Conservation (phyloP, 2,329 filamentous ascomycete species). For the Phoma sp. region DNA sequence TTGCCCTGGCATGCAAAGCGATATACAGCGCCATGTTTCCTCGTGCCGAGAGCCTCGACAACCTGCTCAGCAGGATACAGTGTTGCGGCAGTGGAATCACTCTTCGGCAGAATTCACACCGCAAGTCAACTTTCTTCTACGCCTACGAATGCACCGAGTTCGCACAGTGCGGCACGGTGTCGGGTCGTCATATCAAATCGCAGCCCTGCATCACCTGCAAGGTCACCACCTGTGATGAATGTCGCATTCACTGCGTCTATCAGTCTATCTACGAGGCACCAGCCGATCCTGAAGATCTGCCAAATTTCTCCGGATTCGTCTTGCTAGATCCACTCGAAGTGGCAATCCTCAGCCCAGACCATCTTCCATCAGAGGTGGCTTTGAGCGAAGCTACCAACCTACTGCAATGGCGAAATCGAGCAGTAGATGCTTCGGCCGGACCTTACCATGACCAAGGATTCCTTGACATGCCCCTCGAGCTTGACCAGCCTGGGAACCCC, state of each 20-base stretch:
- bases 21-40: conserved; percentile 33
- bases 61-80: conserved; percentile 32
- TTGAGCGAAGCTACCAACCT: neutral
- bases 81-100: conserved; percentile 37
- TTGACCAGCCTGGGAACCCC: conserved; percentile 21
- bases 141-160: conserved; percentile 30
- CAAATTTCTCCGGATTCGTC: conserved; percentile 40
- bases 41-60: conserved; percentile 29
- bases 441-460: conserved; percentile 42
- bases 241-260: conserved; percentile 44
- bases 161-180: conserved; percentile 28
- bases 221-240: conserved; percentile 44
- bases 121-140: conserved; percentile 33
- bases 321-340: conserved; percentile 34
- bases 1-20: conserved; percentile 37
- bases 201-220: conserved; percentile 36
- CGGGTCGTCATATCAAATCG: conserved; percentile 20
- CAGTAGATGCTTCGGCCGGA: neutral
- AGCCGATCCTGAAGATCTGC: conserved; percentile 36
- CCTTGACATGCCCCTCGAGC: conserved; percentile 37
- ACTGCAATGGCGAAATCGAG: conserved; percentile 6
- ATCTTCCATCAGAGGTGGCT: conserved; percentile 18
- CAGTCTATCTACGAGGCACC: conserved; percentile 36
- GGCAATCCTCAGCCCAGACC: conserved; percentile 37
- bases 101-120: conserved; percentile 30